These are phyloP conservation scores for Aspergillus persii DNA, from an alignment of 2,329 filamentous ascomycete genomes.

Conservation along the genomic window DNA sequence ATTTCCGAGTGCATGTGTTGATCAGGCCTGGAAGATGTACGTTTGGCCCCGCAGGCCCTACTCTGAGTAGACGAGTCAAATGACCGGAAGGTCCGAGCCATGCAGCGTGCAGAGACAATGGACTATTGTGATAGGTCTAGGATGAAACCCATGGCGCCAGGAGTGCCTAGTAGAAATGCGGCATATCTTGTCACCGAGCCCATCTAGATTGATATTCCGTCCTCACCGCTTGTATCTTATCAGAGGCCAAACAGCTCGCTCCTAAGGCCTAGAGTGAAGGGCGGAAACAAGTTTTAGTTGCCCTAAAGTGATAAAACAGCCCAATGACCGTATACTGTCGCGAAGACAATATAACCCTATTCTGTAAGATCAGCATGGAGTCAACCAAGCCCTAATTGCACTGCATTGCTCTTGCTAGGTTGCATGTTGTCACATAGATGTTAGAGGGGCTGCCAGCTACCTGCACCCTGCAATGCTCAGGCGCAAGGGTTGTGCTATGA, in stretches of 20 bases:
- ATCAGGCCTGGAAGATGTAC: neutral
- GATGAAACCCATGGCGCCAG: neutral
- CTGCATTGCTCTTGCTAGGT: neutral
- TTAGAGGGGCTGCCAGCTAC: neutral
- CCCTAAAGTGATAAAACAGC: neutral
- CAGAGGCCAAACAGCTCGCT: neutral
- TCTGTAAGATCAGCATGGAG: neutral
- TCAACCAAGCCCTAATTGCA: neutral
- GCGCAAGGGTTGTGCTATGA: neutral
- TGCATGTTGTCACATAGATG: neutral
- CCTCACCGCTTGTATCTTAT: slow-evolving; percentile 1
- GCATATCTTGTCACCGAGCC: neutral
- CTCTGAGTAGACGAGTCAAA: neutral
- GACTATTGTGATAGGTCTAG: neutral
- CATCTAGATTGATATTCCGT: neutral
- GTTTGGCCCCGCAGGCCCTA: neutral
- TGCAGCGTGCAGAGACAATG: neutral
- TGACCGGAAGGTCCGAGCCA: neutral
- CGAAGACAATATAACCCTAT: neutral
- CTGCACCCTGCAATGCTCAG: neutral
- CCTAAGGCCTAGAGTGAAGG: neutral
- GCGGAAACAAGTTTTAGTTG: neutral
- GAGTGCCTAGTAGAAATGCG: neutral
- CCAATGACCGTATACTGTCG: neutral
- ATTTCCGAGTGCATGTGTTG: neutral